Conservation (phyloP, 306 rosid species). For the Erythrophleum fordii region DNA sequence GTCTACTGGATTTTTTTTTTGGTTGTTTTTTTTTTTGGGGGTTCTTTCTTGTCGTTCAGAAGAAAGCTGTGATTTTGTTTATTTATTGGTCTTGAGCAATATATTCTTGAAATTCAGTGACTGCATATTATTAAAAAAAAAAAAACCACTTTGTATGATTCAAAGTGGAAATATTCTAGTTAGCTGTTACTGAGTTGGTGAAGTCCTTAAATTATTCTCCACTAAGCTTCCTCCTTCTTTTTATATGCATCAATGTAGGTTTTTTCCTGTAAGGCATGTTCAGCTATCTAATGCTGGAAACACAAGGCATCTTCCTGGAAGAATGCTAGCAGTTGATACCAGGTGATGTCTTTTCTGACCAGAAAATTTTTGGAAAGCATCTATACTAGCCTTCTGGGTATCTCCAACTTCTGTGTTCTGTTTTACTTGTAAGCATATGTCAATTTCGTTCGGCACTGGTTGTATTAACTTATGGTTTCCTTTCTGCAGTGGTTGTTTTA, state of each 20-base stretch:
- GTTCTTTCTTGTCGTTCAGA: not conserved
- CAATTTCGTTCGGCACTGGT: not conserved
- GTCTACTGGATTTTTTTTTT: constrained; percentile 20
- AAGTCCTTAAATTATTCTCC: not conserved
- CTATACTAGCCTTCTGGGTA: constrained; percentile 14
- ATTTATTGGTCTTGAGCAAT: not conserved
- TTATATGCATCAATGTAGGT: constrained; percentile 55
- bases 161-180: not conserved
- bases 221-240: constrained; percentile 18
- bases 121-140: not conserved
- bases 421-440: constrained; percentile 13
- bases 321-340: constrained; percentile 84
- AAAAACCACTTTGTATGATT: not conserved
- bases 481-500: constrained; percentile 87
- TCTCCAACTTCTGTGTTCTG: constrained; percentile 20
- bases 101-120: constrained; percentile 9
- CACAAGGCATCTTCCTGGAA: constrained; percentile 71
- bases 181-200: not conserved
- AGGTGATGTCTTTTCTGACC: constrained; percentile 54
- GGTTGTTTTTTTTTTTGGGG: not conserved
- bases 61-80: not conserved
- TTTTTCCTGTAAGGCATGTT: constrained; percentile 75
- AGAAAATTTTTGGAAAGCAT: constrained; percentile 28
- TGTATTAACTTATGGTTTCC: constrained; percentile 38
- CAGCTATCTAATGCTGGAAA: constrained; percentile 88